Base-by-base conservation (phyloP, 306 rosid genomes). In the Malus fusca region DNA sequence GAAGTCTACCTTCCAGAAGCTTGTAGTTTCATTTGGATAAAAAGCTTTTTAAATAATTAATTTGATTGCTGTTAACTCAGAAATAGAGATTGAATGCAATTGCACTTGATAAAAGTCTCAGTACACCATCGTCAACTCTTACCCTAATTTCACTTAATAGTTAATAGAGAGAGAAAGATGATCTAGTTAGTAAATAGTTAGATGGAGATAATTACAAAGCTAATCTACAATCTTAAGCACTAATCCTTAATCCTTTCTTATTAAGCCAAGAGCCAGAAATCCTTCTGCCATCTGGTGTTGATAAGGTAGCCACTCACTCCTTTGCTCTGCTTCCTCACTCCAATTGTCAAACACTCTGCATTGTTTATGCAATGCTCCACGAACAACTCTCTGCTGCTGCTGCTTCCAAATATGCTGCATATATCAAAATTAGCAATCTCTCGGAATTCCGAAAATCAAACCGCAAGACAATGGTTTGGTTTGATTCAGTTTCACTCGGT, bases 231-330 rank as follows among this genome's bases (percentile, higher is more conserved):
- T 18, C 55, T 26, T 18, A 60, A 42, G 19, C 33, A 63, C 68
- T 30, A 30, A 8, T 51, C 55, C 55, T 51, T 51, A 15, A 5
- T 48, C 21, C 55, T 2, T 51, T 46, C 56, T 60, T 5, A 43
- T 83, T 86, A 95, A 81, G 99, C 99, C 78, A 95, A 85, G 69
- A 95, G 96, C 99, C 99, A 95, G 86, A 90, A 95, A 78, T 92
- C 83, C 87, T 89, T 95, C 91, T 92, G 99, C 97, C 96, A 90
- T 87, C 92, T 90, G 63, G 97, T 95, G 85, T 89, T 92, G 85
- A 95, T 89, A 8, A 90, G 82, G 79, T 92, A 95, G 63, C 97
- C 97, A 35, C 90, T 82, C 56, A 84, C 89, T 66, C 95, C 97
- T 33, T 81, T 86, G 87, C 97, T 89, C 81, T 93, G 91, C 87